These are phyloP conservation scores for Hanseniaspora thailandica DNA, from an alignment of 805 yeast genomes.

Conservation along the genomic window DNA sequence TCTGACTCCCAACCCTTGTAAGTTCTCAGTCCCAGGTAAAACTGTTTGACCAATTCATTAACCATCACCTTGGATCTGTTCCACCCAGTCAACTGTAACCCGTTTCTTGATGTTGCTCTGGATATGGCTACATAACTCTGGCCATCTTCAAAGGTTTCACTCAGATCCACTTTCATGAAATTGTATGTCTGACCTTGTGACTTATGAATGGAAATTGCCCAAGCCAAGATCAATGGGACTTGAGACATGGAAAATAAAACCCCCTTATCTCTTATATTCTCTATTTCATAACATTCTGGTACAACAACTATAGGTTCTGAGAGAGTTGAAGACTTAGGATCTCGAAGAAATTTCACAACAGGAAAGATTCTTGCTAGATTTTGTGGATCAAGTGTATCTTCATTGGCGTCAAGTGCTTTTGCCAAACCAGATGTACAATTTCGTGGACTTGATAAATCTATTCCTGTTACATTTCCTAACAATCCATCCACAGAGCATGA, in stretches of 20 bases:
- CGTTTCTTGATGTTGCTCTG: slow-evolving; percentile 73
- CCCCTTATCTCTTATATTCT: slow-evolving; percentile 51
- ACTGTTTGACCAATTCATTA: slow-evolving; percentile 56
- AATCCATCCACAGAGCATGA: neutral
- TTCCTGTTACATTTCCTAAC: neutral
- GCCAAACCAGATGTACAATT: neutral
- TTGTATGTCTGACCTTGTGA: slow-evolving; percentile 87
- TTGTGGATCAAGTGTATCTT: neutral
- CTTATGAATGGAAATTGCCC: slow-evolving; percentile 93
- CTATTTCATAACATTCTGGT: slow-evolving; percentile 72
- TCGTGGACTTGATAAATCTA: neutral
- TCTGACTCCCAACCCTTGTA: neutral
- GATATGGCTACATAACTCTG: slow-evolving; percentile 93
- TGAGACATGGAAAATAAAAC: slow-evolving; percentile 65
- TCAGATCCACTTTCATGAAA: slow-evolving; percentile 64
- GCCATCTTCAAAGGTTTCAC: slow-evolving; percentile 72
- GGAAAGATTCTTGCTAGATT: slow-evolving; percentile 37
- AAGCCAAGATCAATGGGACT: slow-evolving; percentile 77
- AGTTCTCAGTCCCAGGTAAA: slow-evolving; percentile 43
- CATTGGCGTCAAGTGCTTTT: neutral
- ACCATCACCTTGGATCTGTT: slow-evolving; percentile 52
- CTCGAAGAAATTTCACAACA: slow-evolving; percentile 54
- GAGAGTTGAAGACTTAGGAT: slow-evolving; percentile 45
- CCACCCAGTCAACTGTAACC: slow-evolving; percentile 72
- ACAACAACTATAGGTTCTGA: slow-evolving; percentile 61